Conservation (phyloP, 306 rosid species). For the Lagenaria siceraria region DNA sequence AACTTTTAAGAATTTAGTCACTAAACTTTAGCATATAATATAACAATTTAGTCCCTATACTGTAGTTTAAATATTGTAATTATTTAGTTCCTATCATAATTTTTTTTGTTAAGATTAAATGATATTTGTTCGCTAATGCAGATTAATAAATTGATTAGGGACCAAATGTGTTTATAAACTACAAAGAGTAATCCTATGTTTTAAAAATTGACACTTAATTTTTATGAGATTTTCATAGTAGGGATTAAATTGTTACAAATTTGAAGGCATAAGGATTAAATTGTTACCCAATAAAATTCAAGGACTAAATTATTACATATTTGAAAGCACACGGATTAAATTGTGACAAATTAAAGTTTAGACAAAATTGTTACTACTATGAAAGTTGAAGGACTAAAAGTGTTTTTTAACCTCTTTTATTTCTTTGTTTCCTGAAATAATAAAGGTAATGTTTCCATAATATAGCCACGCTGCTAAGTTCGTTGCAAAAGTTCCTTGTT, state of each 20-base stretch:
- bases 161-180: background rate
- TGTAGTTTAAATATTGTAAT: no score
- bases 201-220: no score
- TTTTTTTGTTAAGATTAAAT: no score
- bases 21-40: no score
- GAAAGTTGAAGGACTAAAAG: background rate
- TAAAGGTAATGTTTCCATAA: slow-evolving; percentile 2
- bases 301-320: no score
- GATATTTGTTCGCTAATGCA: background rate
- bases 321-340: background rate
- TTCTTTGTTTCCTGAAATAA: background rate
- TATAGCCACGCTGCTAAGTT: slow-evolving; percentile 51
- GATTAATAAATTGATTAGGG: background rate
- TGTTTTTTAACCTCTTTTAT: background rate
- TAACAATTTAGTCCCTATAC: no score
- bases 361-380: no score
- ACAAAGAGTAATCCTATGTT: no score
- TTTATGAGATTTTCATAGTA: background rate
- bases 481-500: slow-evolving; percentile 45
- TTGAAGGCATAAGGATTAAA: background rate
- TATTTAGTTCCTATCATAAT: no score
- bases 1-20: background rate
- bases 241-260: background rate
- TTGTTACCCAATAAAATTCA: no score
- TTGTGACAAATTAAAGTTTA: no score